Percentiles rank a stretch among this genome's conserved stretches.
Conservation (phyloP, 164 flowering plant species). For the Liquidambar formosana region DNA sequence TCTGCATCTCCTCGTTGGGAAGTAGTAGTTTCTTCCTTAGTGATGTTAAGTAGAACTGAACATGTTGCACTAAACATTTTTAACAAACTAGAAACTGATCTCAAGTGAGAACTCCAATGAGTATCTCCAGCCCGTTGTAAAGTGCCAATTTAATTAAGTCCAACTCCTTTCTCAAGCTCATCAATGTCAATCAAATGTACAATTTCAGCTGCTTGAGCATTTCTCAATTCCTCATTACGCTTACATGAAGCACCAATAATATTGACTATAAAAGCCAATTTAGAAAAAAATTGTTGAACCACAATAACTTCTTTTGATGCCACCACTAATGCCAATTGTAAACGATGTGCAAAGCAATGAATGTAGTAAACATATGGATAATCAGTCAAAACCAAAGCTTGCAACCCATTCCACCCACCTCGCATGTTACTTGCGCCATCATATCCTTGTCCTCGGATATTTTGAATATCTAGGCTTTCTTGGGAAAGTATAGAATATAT, state of each 20-base stretch:
- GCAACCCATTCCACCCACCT: no score
- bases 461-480: no score
- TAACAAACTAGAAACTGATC: background rate
- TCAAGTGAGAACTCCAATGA: constrained; percentile 7
- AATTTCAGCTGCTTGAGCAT: background rate
- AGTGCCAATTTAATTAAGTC: constrained; percentile 14
- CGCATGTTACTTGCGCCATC: no score
- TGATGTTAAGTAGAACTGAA: background rate
- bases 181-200: background rate
- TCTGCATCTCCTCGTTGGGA: background rate
- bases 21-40: no score
- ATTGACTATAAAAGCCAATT: background rate
- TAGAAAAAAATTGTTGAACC: no score
- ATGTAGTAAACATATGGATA: no score
- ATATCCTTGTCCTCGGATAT: no score
- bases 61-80: background rate
- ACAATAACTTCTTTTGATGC: no score
- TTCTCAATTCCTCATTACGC: background rate
- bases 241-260: background rate
- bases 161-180: constrained; percentile 11
- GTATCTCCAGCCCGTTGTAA: constrained; percentile 8
- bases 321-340: no score
- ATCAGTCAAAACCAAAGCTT: no score
- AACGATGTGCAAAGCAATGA: no score
- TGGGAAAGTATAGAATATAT: no score